Evolutionary conservation across 768 basidiomycete genomes (phyloP), one percentile per base, ranked within the genome.

Genomic region (Asterophora lycoperdoides): DNA sequence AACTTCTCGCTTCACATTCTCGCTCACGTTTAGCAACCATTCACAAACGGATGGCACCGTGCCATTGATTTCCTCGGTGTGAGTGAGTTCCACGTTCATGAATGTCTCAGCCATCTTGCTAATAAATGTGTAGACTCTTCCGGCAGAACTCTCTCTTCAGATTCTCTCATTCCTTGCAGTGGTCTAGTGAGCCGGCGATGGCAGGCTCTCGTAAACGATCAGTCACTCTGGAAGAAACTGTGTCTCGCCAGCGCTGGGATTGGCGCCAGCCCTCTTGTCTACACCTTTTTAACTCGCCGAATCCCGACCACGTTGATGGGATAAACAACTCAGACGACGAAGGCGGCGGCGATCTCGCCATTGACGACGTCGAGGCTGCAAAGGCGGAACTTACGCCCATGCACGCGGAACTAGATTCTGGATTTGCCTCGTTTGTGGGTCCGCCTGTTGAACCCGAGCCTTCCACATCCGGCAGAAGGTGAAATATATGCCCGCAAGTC

Each of bases 1-100:
- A 70, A 30, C 68, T 90, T 6, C 67, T 90, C 18, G 74, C 76
- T 10, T 80, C 81, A 15, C 68, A 90, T 20, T 80, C 88, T 2
- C 72, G 83, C 54, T 77, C 84, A 13, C 77, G 80, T 39, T 68
- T 90, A 33, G 85, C 84, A 11, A 73, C 73, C 2, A 70, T 89
- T 37, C 86, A 88, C 57, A 73, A 80, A 17, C 74, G 76, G 42
- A 81, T 90, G 43, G 74, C 76, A 2, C 83, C 86, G 3, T 69
- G 86, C 43, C 56, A 77, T 89, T 48, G 88, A 90, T 63, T 75
- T 90, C 48, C 76, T 89, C 42, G 84, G 84, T 26, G 87, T 89
- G 56, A n/a, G n/a, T n/a, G n/a, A 60, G 86, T 79, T 37, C 40
- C 46, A 23, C 44, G 35, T 34, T 19, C 33, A 26, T 11, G 5